Percentiles rank a stretch among this genome's conserved stretches.
phyloP scores from a whole-genome alignment of 2,329 filamentous ascomycete genomes.

The Sclerotinia borealis region DNA sequence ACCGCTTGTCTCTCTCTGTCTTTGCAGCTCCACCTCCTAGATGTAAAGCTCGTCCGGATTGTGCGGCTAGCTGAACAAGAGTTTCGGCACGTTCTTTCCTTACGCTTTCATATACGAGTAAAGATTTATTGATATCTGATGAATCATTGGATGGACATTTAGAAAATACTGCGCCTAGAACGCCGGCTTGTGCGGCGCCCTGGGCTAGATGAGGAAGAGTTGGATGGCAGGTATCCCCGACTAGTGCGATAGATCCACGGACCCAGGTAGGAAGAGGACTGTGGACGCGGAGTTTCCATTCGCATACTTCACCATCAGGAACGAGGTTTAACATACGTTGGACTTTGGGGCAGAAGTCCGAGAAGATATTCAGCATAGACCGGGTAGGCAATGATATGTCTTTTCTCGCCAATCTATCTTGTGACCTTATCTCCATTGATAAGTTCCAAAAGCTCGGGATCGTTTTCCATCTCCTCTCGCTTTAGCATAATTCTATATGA shows the following conservation, averaged over 20 bases:
- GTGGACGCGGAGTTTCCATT: conserved; percentile 58
- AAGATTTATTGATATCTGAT: conserved; percentile 40
- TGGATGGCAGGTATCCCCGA: conserved; percentile 62
- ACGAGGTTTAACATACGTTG: conserved; percentile 54
- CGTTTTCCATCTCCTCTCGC: conserved; percentile 58
- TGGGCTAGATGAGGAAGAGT: conserved; percentile 63
- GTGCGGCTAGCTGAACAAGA: conserved; percentile 46
- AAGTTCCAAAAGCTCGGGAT: conserved; percentile 53
- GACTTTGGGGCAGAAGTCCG: conserved; percentile 54
- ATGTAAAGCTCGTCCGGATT: conserved; percentile 49
- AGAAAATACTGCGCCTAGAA: conserved; percentile 48
- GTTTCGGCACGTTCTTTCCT: conserved; percentile 48
- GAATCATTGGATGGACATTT: conserved; percentile 34
- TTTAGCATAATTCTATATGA: conserved; percentile 75
- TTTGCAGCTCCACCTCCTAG: conserved; percentile 52
- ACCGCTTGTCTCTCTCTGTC: conserved; percentile 52
- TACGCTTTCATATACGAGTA: conserved; percentile 49
- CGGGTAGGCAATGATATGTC: conserved; percentile 75
- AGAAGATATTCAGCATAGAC: conserved; percentile 60
- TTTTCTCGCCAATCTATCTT: conserved; percentile 68
- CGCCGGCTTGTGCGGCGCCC: conserved; percentile 59
- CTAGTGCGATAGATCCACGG: conserved; percentile 47
- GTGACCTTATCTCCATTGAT: conserved; percentile 61
- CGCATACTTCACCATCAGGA: conserved; percentile 55
- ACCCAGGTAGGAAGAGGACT: conserved; percentile 52